Evolutionary conservation across 257 asterid genomes (phyloP), one percentile per base, ranked within the genome.

Genomic region (Salvia rosmarinus): DNA sequence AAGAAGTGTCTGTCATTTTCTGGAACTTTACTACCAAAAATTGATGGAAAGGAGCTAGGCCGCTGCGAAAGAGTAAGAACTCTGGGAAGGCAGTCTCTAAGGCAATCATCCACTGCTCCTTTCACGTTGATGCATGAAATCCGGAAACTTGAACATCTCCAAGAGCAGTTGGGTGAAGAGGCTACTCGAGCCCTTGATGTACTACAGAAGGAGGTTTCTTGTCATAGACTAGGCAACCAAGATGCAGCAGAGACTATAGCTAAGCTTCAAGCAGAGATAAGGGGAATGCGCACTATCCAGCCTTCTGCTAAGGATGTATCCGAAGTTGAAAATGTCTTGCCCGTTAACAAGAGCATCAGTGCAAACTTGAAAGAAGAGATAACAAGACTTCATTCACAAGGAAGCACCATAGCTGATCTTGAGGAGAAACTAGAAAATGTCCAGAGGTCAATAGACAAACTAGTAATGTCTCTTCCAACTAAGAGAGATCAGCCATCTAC

Each of bases 211-310:
- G 98, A 92, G 85, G 98, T 92, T 54, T 89, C 95, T 30, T 87
- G 93, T 77, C 96, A 92, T 65, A 90, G 97, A 80, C 84, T 75
- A 49, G 98, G 98, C 20, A 92, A 92, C 85, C 98, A 92, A 86
- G 96, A 92, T 70, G 98, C 98, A 72, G 98, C 96, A 49, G 97
- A 90, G 81, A 92, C 98, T 72, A 86, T 92, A 39, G 97, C 98
- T 62, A 92, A 87, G 86, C 87, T 92, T 64, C 98, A 90, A 79
- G 90, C 90, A 5, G 98, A 92, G 79, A 92, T 92, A 82, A 80
- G 88, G 74, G 97, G 80, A 73, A 92, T 92, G 95, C 83, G 91
- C 63, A 66, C 86, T 6, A 77, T 79, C 19, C 80, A 76, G 64
- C 88, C 88, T 42, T 68, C 87, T 35, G 67, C 81, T 11, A 87